Evolutionary conservation across 257 asterid genomes (phyloP), one percentile per base, ranked within the genome.

Genomic region (Echium plantagineum): DNA sequence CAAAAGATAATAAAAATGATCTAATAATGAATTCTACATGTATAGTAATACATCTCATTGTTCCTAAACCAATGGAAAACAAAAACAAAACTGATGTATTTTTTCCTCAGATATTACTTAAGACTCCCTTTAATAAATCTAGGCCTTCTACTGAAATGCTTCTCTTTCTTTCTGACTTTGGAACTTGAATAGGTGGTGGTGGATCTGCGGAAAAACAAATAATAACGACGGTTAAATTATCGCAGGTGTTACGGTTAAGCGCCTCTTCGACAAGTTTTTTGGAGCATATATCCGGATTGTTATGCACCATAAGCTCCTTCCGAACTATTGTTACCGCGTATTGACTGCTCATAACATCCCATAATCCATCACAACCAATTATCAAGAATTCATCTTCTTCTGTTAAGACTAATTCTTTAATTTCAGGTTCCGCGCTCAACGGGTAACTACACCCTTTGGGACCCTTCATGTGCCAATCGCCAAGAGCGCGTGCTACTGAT

Each of bases 341-440:
- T 57, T 84, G 94, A 72, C 95, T 89, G 35, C 97, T 89, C 95
- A 86, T 89, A 13, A 89, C 93, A 48, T 89, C 95, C 97, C 97
- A 89, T 15, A 89, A 63, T 15, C 97, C 97, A 68, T 89, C 95
- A 12, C 95, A 84, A 2, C 95, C 97, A 1, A 86, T 84, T 22
- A 89, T 83, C 73, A 89, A 66, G 76, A 89, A 89, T 82, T 89
- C 90, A 7, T 89, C 97, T 74, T 86, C 95, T 60, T 81, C 93
- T 4, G 83, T 70, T 58, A 89, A 63, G 58, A 70, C 64, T 56
- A 84, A 21, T 73, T 89, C 95, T 65, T 82, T 81, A 35, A 89
- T 63, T 74, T 89, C 95, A 0, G 95, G 97, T 28, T 86, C 93
- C 0, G 93, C 78, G 78, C 90, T 89, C 22, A 86, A 68, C 6